A percentile compares a stretch with the other conserved stretches of the same genome.
These are phyloP conservation scores for Cylindrodendrum hubeiense DNA, from an alignment of 2,329 filamentous ascomycete species.

Conservation along the genomic window DNA sequence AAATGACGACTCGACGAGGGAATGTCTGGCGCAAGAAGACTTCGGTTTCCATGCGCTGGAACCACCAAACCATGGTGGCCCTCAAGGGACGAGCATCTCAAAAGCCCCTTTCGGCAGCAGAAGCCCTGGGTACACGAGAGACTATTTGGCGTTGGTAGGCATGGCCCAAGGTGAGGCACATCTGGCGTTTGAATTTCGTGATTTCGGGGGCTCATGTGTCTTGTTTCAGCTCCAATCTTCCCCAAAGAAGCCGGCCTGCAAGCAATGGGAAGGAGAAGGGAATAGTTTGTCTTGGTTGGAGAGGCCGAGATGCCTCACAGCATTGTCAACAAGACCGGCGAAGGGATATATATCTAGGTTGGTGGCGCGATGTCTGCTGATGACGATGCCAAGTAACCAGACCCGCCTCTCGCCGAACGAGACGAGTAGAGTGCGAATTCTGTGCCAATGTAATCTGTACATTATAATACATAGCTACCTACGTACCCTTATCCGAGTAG, in stretches of 20 bases:
- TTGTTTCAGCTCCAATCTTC: slow-evolving; percentile 39
- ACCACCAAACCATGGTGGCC: background rate
- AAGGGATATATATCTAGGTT: background rate
- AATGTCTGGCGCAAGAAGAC: slow-evolving; percentile 4
- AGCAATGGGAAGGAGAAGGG: slow-evolving; percentile 18
- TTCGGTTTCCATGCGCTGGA: background rate
- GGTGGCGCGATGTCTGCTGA: background rate
- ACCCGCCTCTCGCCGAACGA: too few relatives aligned
- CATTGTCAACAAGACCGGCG: background rate
- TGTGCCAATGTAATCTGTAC: background rate
- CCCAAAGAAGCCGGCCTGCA: slow-evolving; percentile 9
- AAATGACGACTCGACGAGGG: slow-evolving; percentile 18
- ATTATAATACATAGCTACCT: background rate
- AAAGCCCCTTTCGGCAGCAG: background rate
- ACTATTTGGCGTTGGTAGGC: slow-evolving; percentile 38
- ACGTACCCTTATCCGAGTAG: background rate
- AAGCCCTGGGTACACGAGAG: slow-evolving; percentile 2
- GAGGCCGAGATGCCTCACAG: background rate
- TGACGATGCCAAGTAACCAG: background rate
- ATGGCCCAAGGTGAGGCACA: slow-evolving; percentile 45
- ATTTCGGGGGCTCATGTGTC: slow-evolving; percentile 42
- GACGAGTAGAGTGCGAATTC: background rate
- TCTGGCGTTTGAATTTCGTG: slow-evolving; percentile 41
- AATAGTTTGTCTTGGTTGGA: background rate
- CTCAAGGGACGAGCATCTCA: background rate